Percentiles rank a stretch among this genome's conserved stretches.
phyloP scores from a whole-genome alignment of 2,329 filamentous ascomycete genomes.

The Pseudogymnoascus sp. region DNA sequence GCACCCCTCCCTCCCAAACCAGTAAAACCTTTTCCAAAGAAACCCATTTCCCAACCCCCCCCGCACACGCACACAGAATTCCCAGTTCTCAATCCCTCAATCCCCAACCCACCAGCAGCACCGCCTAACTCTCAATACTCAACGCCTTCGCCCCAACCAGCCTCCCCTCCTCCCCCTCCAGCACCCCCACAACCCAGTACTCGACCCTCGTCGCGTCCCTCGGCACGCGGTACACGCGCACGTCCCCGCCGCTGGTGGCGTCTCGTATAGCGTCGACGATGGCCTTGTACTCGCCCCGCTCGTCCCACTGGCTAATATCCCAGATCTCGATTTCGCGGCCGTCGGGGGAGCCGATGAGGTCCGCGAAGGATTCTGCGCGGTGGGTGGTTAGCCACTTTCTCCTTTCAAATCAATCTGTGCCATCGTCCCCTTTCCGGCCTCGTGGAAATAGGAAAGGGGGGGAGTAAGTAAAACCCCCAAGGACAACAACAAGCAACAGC shows the following conservation, averaged over 20 bases:
- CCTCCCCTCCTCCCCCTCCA: conserved; percentile 47
- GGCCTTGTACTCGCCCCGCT: conserved; percentile 57
- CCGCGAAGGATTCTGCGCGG: conserved; percentile 52
- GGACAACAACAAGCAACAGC: too few species aligned
- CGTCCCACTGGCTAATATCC: conserved; percentile 65
- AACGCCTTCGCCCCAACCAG: conserved; percentile 73
- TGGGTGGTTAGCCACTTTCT: too few species aligned
- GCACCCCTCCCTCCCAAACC: not conserved
- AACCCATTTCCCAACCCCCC: not conserved
- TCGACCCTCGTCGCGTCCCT: conserved; percentile 57
- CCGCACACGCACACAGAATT: not conserved
- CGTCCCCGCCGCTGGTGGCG: conserved; percentile 52
- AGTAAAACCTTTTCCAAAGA: not conserved
- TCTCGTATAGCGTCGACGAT: conserved; percentile 61
- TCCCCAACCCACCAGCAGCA: too few species aligned
- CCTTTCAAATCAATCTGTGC: too few species aligned
- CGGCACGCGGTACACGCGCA: conserved; percentile 66
- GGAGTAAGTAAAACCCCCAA: too few species aligned
- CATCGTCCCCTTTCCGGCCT: too few species aligned
- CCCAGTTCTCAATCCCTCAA: too few species aligned
- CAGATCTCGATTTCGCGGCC: conserved; percentile 55
- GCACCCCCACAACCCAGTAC: conserved; percentile 69
- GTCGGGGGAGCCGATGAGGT: conserved; percentile 49
- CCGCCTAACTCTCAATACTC: conserved; percentile 52
- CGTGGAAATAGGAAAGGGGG: too few species aligned